Conservation (phyloP, 225 moss, liverwort and hornwort species). For the Sphagnum contortum region DNA sequence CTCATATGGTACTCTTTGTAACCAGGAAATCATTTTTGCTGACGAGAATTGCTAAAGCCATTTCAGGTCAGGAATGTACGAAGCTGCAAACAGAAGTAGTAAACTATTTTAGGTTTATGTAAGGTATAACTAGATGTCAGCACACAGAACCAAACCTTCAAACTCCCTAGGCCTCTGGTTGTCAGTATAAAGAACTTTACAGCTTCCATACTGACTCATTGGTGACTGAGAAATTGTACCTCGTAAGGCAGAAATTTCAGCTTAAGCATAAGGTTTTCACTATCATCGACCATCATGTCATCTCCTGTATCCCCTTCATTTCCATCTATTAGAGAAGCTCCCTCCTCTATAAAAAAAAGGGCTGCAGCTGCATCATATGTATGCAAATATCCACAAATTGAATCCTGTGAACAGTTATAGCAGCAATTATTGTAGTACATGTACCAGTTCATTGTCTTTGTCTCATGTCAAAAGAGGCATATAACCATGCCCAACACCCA, state of each 20-base stretch:
- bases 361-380: constrained; percentile 17
- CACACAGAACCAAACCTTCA: no score
- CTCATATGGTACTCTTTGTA: constrained; percentile 76
- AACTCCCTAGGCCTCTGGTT: no score
- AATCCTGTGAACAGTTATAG: constrained; percentile 44
- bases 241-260: constrained; percentile 96
- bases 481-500: no score
- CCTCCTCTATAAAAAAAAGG: constrained; percentile 11
- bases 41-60: constrained; percentile 57
- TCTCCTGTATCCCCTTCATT: constrained; percentile 31
- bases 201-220: no score
- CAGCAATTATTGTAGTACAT: neutral
- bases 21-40: constrained; percentile 62
- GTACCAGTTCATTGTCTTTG: neutral
- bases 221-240: constrained; percentile 18
- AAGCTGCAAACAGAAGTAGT: constrained; percentile 27
- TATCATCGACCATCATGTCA: constrained; percentile 39
- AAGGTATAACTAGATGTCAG: no score
- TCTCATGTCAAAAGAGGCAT: no score
- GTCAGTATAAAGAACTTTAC: no score
- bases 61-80: constrained; percentile 96
- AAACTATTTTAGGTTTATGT: no score
- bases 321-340: constrained; percentile 9
- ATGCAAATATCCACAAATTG: constrained; percentile 62
- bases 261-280: constrained; percentile 86